These are phyloP conservation scores for Aegilops longissima DNA, from an alignment of 176 grass and related monocot species.

Conservation along the genomic window DNA sequence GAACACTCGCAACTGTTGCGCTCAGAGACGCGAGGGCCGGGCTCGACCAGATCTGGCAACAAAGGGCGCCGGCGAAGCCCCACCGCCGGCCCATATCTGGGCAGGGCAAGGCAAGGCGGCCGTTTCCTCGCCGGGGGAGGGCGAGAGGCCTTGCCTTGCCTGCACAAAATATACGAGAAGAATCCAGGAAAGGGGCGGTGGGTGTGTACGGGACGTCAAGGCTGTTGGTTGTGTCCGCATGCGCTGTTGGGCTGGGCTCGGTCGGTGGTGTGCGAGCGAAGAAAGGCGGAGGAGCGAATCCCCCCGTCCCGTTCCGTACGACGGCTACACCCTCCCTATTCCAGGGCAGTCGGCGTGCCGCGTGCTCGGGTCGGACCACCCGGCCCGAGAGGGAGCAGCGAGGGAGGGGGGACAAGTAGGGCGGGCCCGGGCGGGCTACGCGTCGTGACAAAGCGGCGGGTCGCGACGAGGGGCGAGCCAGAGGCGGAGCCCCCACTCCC, in stretches of 20 bases:
- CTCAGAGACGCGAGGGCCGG: neutral
- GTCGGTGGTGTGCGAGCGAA: neutral
- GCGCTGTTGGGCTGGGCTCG: too few species aligned
- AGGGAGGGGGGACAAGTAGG: too few species aligned
- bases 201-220: neutral
- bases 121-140: neutral
- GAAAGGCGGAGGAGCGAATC: neutral
- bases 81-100: too few species aligned
- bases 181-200: neutral
- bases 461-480: neutral
- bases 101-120: neutral
- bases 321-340: neutral
- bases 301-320: neutral
- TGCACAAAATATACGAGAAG: too few species aligned
- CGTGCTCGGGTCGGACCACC: neutral
- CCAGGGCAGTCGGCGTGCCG: neutral
- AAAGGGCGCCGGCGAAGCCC: neutral
- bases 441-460: slow-evolving; percentile 21
- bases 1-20: neutral
- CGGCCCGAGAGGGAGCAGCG: too few species aligned
- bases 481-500: neutral
- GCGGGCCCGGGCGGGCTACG: too few species aligned
- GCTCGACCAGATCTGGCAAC: neutral
- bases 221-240: too few species aligned
- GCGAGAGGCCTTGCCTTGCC: too few species aligned